phyloP scores from a whole-genome alignment of 345 rosid genomes.

The Dovyalis caffra region DNA sequence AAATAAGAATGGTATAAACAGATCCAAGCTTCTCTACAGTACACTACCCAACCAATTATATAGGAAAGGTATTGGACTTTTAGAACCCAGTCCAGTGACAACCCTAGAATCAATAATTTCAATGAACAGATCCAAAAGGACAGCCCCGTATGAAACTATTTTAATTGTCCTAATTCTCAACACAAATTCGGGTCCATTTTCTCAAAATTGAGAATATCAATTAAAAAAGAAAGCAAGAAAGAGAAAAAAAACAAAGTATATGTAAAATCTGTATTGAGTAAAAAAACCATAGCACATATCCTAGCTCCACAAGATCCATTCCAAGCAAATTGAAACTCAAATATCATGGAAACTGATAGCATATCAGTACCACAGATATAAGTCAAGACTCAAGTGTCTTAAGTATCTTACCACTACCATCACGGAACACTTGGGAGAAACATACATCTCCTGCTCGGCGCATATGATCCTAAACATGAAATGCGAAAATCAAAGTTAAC shows the following conservation, averaged over 20 bases:
- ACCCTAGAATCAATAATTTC: not conserved
- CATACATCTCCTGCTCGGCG: constrained; percentile 39
- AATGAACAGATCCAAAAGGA: not conserved
- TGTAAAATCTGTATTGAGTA: not conserved
- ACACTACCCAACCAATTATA: not conserved
- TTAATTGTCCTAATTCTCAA: not conserved
- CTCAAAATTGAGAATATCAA: not conserved
- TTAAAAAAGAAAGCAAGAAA: not conserved
- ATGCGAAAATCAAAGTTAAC: not conserved
- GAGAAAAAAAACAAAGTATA: not conserved
- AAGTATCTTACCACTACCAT: constrained; percentile 25
- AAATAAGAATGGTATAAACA: not conserved
- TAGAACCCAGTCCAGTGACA: not conserved
- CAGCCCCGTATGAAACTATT: not conserved
- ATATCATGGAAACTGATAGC: not conserved
- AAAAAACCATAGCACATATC: too few relatives aligned
- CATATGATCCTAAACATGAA: constrained; percentile 36
- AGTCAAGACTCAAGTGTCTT: not conserved
- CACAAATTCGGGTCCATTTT: not conserved
- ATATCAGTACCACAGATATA: not conserved
- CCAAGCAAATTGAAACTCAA: not conserved
- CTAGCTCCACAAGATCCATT: not conserved
- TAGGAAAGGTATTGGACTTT: not conserved
- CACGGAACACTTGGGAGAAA: constrained; percentile 39
- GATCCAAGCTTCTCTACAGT: not conserved